phyloP scores from a whole-genome alignment of 306 rosid genomes.

The Cicer chorassanicum region DNA sequence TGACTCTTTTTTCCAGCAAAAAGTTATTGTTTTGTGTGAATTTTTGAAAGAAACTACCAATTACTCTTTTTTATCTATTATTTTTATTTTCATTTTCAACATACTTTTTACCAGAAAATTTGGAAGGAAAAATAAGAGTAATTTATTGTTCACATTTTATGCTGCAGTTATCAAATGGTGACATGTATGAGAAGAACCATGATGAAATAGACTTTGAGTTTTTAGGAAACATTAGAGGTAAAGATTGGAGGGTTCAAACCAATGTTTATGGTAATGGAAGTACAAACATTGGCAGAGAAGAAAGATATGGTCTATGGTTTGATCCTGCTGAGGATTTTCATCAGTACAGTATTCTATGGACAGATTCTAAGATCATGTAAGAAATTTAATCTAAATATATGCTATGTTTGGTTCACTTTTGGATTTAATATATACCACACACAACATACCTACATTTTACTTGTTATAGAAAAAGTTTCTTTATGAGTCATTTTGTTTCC shows the following conservation, averaged over 20 bases:
- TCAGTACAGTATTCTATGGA: constrained; percentile 87
- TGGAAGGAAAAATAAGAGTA: not conserved
- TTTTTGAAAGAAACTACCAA: constrained; percentile 6
- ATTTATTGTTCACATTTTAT: constrained; percentile 10
- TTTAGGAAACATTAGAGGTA: constrained; percentile 93
- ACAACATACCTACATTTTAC: constrained; percentile 25
- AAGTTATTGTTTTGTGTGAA: constrained; percentile 18
- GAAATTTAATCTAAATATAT: constrained; percentile 41
- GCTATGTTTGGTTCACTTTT: constrained; percentile 39
- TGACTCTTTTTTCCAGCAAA: not conserved
- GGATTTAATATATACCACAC: not conserved
- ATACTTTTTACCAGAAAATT: not conserved
- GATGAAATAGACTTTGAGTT: constrained; percentile 98
- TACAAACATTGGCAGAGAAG: constrained; percentile 86
- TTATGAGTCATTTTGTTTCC: constrained; percentile 2
- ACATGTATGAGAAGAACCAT: constrained; percentile 80
- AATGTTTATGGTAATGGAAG: constrained; percentile 98
- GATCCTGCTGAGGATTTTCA: constrained; percentile 92
- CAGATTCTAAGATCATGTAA: constrained; percentile 83
- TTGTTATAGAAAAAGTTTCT: constrained; percentile 25
- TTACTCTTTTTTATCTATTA: constrained; percentile 5
- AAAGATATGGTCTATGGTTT: constrained; percentile 88
- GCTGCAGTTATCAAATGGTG: constrained; percentile 90
- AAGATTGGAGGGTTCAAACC: constrained; percentile 95
- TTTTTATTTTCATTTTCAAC: constrained; percentile 7